Percentiles rank a stretch among this genome's conserved stretches.
These are phyloP conservation scores for Nymphaea colorata DNA, from an alignment of 164 flowering plant genomes.

Conservation along the genomic window DNA sequence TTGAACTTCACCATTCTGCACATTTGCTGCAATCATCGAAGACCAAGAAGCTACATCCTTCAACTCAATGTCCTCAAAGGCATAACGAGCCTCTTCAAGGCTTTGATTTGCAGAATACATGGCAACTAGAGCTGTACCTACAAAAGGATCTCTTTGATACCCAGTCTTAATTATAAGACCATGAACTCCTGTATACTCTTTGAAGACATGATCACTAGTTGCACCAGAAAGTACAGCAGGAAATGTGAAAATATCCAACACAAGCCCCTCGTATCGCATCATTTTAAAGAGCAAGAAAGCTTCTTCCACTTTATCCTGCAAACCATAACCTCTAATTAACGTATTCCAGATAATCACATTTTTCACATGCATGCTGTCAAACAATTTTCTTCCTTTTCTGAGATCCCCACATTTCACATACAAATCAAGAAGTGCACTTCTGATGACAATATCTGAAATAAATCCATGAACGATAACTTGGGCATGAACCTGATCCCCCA, in stretches of 20 bases:
- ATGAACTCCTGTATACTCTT: background rate
- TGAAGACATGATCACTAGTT: background rate
- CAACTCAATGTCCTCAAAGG: background rate
- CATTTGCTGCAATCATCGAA: background rate
- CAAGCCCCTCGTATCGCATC: background rate
- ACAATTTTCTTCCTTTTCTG: background rate
- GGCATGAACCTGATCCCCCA: background rate
- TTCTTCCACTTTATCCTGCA: background rate
- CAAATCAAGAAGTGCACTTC: background rate
- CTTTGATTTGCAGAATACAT: slow-evolving; percentile 1
- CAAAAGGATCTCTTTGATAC: background rate
- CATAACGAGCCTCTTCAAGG: background rate
- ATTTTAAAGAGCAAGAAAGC: background rate
- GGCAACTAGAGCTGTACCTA: background rate
- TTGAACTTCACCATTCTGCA: background rate
- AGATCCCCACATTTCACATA: background rate
- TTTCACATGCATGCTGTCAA: background rate
- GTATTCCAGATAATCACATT: background rate
- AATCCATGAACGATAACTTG: background rate
- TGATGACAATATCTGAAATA: background rate
- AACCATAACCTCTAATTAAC: background rate
- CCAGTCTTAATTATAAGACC: background rate
- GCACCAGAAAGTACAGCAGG: slow-evolving; percentile 1
- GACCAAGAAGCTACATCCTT: background rate
- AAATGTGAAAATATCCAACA: background rate